Evolutionary conservation across 1,284 basidiomycete genomes (phyloP).

Genomic region (Ustilago vetiveriae): DNA sequence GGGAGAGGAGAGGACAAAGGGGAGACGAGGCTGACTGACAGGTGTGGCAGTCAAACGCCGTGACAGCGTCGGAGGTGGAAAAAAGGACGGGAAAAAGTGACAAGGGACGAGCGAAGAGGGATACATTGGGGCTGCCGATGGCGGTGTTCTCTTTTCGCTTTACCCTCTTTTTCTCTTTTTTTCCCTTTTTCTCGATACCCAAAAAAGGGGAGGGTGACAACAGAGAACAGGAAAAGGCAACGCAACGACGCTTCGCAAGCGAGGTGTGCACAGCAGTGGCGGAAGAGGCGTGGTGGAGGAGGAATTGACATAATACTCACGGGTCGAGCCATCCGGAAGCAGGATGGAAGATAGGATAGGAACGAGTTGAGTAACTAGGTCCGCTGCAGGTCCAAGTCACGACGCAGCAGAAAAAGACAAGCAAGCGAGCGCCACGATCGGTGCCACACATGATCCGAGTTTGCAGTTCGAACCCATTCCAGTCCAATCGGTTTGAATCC

Average conservation of each 20-base stretch:
- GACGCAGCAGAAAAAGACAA: conserved; percentile 11
- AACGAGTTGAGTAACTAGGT: conserved; percentile 15
- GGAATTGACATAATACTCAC: conserved; percentile 19
- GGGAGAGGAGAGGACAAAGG: neutral
- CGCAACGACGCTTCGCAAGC: no score
- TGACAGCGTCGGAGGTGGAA: conserved; percentile 10
- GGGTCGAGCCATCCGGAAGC: conserved; percentile 21
- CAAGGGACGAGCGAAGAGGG: neutral
- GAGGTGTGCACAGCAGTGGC: no score
- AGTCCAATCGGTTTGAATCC: neutral
- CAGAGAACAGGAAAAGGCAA: neutral
- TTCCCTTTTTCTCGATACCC: no score
- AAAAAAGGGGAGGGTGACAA: no score
- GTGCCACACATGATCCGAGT: no score
- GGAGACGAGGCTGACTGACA: neutral
- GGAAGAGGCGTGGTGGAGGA: neutral
- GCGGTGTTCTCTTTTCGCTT: no score
- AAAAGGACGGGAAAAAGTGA: conserved; percentile 3
- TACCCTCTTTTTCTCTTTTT: no score
- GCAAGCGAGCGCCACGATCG: neutral
- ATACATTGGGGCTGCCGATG: neutral
- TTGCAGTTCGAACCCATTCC: neutral
- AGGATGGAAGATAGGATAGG: conserved; percentile 17
- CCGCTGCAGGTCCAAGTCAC: conserved; percentile 36
- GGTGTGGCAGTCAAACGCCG: conserved; percentile 21